Conservation (phyloP, 768 basidiomycete genomes). For the Phylloporus sp. region DNA sequence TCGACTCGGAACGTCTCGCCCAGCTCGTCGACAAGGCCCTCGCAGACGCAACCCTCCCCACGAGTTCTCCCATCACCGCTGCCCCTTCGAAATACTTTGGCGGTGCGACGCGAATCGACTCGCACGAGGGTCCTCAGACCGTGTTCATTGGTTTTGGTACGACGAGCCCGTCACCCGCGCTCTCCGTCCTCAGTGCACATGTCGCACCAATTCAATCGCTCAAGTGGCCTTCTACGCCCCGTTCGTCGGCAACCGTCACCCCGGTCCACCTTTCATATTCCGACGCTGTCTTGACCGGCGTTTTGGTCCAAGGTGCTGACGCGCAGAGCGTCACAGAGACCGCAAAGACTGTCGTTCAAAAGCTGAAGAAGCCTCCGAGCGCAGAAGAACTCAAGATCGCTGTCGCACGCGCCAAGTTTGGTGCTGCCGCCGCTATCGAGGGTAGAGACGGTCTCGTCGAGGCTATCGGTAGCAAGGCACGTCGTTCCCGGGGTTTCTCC, state of each 20-base stretch:
- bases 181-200: conserved; percentile 75
- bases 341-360: conserved; percentile 61
- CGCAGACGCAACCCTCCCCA: conserved; percentile 31
- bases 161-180: conserved; percentile 60
- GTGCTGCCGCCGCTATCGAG: conserved; percentile 66
- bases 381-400: conserved; percentile 75
- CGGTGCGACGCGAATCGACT: conserved; percentile 76
- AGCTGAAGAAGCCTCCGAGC: conserved; percentile 53
- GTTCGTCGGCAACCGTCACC: conserved; percentile 59
- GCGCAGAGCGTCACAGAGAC: conserved; percentile 60
- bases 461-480: conserved; percentile 61
- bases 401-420: conserved; percentile 84
- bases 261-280: conserved; percentile 84
- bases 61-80: conserved; percentile 31
- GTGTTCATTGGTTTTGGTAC: conserved; percentile 86
- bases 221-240: conserved; percentile 75
- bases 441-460: conserved; percentile 60
- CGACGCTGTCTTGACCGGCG: conserved; percentile 83
- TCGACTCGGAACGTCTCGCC: conserved; percentile 64
- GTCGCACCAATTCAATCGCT: conserved; percentile 74
- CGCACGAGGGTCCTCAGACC: conserved; percentile 60
- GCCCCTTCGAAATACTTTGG: conserved; percentile 59
- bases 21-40: conserved; percentile 71
- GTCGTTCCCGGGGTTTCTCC: conserved; percentile 15
- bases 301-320: conserved; percentile 70